phyloP scores from a whole-genome alignment of 805 yeast species.

The Kuraishia piskuri region DNA sequence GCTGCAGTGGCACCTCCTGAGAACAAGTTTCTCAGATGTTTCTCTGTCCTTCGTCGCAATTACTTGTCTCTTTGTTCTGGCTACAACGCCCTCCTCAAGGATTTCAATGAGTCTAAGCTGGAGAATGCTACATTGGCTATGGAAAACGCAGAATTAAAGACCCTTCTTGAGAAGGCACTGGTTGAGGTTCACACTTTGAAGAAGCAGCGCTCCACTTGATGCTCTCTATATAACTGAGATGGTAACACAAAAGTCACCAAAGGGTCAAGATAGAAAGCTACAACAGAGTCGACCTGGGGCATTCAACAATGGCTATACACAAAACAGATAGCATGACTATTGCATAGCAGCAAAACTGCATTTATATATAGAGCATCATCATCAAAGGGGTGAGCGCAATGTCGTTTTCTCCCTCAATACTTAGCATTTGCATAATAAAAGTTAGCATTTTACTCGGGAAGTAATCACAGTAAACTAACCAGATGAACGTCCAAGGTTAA shows the following conservation, averaged over 20 bases:
- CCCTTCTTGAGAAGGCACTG: constrained; percentile 13
- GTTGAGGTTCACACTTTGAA: neutral
- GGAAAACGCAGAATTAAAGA: constrained; percentile 17
- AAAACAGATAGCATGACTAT: neutral
- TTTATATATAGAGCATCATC: neutral
- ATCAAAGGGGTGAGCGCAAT: neutral
- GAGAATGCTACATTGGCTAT: constrained; percentile 13
- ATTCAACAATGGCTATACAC: neutral
- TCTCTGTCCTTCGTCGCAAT: constrained; percentile 14
- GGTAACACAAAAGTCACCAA: no score
- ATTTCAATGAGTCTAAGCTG: constrained; percentile 12
- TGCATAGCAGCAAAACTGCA: neutral
- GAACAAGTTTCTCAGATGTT: constrained; percentile 13
- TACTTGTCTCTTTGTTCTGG: constrained; percentile 14
- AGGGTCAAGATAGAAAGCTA: no score
- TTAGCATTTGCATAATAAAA: neutral
- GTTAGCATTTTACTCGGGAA: neutral
- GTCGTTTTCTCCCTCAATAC: neutral
- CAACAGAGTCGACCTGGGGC: neutral
- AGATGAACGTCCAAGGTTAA: no score
- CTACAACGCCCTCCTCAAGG: constrained; percentile 13
- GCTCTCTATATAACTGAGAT: no score
- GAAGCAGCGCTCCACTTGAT: neutral
- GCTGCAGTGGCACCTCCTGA: constrained; percentile 3
- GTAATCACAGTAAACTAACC: no score